A percentile compares a stretch with the other conserved stretches of the same genome.
Evolutionary conservation across 1,284 basidiomycete species (phyloP).

Genomic region (Leccinum cinnamomeum): DNA sequence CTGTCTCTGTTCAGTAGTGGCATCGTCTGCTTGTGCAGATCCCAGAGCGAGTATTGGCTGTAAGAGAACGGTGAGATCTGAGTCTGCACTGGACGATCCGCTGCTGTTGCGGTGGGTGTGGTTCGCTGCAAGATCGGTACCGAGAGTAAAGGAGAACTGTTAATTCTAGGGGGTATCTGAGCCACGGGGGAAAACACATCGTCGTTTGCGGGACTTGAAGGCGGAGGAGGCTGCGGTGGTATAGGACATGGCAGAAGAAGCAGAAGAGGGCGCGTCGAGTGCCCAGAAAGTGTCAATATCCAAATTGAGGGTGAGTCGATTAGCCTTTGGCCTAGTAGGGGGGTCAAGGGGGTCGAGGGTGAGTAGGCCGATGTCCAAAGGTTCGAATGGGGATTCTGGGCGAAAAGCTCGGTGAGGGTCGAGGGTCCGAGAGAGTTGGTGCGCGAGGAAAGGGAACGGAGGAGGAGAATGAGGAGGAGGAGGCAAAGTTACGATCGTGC

Average conservation of each 20-base stretch:
- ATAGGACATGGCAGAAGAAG: conserved; percentile 31
- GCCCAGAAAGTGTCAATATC: conserved; percentile 16
- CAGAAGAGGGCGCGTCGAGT: conserved; percentile 21
- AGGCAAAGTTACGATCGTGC: not conserved
- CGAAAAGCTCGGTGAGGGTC: conserved; percentile 10
- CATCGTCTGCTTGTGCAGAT: conserved; percentile 10
- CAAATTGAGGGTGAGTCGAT: conserved; percentile 30
- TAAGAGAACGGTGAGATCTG: conserved; percentile 26
- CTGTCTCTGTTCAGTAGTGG: conserved; percentile 16
- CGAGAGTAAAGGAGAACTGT: conserved; percentile 13
- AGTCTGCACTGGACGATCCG: conserved; percentile 20
- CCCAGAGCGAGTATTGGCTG: conserved; percentile 12
- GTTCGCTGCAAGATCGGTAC: conserved; percentile 10
- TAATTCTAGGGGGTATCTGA: conserved; percentile 6
- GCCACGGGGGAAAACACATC: conserved; percentile 17
- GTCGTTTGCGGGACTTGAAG: conserved; percentile 16
- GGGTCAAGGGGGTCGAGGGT: conserved; percentile 2
- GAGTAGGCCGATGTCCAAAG: conserved; percentile 20
- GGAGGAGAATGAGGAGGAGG: conserved; percentile 15
- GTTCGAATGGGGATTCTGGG: conserved; percentile 23
- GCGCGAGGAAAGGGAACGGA: conserved; percentile 23
- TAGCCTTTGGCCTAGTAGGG: conserved; percentile 7
- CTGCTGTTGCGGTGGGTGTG: conserved; percentile 5
- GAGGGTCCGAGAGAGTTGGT: conserved; percentile 5
- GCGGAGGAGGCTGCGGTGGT: conserved; percentile 22